These are phyloP conservation scores for Globisporangium cederbergense DNA, from an alignment of 352 stramenopile genomes.

Conservation along the genomic window DNA sequence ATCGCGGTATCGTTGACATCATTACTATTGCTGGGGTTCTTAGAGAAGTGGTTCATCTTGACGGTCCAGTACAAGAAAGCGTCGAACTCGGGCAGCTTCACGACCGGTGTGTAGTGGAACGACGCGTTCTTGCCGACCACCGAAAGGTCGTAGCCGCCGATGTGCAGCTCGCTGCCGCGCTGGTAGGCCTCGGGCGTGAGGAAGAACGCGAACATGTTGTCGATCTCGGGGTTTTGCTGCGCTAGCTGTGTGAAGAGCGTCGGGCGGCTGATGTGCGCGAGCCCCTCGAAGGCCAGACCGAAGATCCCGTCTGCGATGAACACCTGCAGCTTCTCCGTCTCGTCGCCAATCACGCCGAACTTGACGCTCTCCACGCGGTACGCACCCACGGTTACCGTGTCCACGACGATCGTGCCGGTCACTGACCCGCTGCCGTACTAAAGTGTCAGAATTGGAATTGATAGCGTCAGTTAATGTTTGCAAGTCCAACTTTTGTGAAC, in stretches of 20 bases:
- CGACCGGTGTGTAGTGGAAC: slow-evolving; percentile 86
- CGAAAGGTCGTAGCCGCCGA: slow-evolving; percentile 82
- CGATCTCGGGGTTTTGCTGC: slow-evolving; percentile 58
- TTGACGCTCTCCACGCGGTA: slow-evolving; percentile 71
- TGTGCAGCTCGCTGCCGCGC: slow-evolving; percentile 69
- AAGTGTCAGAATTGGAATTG: slow-evolving; percentile 13
- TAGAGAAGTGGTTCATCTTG: slow-evolving; percentile 66
- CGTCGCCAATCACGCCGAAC: slow-evolving; percentile 69
- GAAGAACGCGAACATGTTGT: slow-evolving; percentile 89
- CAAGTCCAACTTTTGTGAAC: background rate
- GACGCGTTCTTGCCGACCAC: slow-evolving; percentile 77
- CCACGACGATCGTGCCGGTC: slow-evolving; percentile 66
- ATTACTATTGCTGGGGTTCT: background rate
- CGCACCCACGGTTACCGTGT: slow-evolving; percentile 65
- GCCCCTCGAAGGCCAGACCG: slow-evolving; percentile 79
- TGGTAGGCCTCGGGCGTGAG: slow-evolving; percentile 75
- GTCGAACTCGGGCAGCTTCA: slow-evolving; percentile 77
- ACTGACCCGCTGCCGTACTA: slow-evolving; percentile 80
- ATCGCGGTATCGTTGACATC: slow-evolving; percentile 1
- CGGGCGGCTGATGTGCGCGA: slow-evolving; percentile 83
- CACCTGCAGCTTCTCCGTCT: slow-evolving; percentile 67
- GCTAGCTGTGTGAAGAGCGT: slow-evolving; percentile 77
- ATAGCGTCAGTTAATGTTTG: background rate
- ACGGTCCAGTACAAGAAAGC: slow-evolving; percentile 86
- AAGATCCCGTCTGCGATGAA: slow-evolving; percentile 89